Evolutionary conservation across 108 stramenopile species (phyloP).

Genomic region (Conticribra guillardii): DNA sequence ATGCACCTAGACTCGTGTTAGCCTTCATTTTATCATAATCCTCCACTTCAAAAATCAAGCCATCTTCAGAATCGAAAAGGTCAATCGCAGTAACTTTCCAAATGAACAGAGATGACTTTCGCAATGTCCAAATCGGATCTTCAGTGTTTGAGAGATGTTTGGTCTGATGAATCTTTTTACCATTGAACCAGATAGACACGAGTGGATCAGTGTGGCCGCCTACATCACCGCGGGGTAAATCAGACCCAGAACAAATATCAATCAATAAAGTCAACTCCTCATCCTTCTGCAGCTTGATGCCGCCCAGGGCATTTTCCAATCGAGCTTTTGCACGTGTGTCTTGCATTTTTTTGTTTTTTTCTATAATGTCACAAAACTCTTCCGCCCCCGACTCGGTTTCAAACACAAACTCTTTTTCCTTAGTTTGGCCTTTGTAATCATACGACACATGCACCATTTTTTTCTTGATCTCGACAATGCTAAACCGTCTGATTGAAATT

Average conservation of each 20-base stretch:
- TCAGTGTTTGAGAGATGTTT: constrained; percentile 51
- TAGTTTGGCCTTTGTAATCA: constrained; percentile 31
- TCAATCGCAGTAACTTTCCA: constrained; percentile 55
- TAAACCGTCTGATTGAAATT: constrained; percentile 48
- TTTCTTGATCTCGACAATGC: constrained; percentile 37
- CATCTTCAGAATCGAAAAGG: constrained; percentile 65
- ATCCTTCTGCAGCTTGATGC: constrained; percentile 48
- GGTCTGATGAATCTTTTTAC: constrained; percentile 65
- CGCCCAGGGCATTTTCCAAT: constrained; percentile 47
- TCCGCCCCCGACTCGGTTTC: constrained; percentile 53
- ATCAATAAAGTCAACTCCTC: constrained; percentile 58
- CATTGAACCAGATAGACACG: constrained; percentile 55
- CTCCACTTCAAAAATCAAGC: constrained; percentile 66
- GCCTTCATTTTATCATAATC: constrained; percentile 68
- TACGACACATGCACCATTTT: constrained; percentile 39
- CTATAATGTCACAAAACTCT: constrained; percentile 48
- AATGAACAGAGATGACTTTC: constrained; percentile 70
- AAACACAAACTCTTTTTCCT: constrained; percentile 66
- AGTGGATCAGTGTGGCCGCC: constrained; percentile 65
- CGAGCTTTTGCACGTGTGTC: constrained; percentile 40
- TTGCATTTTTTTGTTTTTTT: constrained; percentile 50
- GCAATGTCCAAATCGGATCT: constrained; percentile 81
- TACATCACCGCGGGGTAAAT: constrained; percentile 67
- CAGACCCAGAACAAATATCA: constrained; percentile 75
- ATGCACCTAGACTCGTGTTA: constrained; percentile 62